Evolutionary conservation across 768 basidiomycete genomes (phyloP), one percentile per base, ranked within the genome.

Genomic region (Ramaria sp.): DNA sequence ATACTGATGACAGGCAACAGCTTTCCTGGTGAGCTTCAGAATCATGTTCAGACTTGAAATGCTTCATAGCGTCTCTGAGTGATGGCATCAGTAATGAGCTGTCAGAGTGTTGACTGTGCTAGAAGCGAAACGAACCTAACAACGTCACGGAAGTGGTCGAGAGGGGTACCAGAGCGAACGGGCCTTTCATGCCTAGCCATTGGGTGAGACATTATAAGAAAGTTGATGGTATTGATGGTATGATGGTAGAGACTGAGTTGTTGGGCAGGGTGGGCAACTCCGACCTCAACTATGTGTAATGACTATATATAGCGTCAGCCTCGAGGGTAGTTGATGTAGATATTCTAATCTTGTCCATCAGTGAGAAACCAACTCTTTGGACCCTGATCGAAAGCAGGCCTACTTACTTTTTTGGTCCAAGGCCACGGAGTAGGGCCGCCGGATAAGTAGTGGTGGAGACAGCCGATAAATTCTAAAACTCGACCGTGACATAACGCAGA

Each of bases 11-110:
- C 9, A 30, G 27, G 24, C 58, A 34, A 20, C 13, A 45, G 46
- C 67, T 45, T 63, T 86, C 90, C 75, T 83, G 82, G 69, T 94
- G 91, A 9, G 91, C 91, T 70, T 92, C 89, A 1, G 91, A 92
- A 53, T 92, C 86, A 60, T 83, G 80, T 67, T 93, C 91, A 54
- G 86, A 79, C 63, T 75, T 83, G 70, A 78, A 77, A 57, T 80
- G 78, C 62, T 77, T 83, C 68, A 88, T 78, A 39, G 75, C 82
- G 65, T 85, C 82, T 50, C 55, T 57, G 37, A n/a, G 17, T 3
- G 33, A 13, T 27, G 27, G 31, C 7, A n/a, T 43, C 1, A 43
- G 27, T 13, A 37, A 41, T 41, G 30, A 38, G 17, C 20, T 24
- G 20, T 17, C 37, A 43, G 30, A 46, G 13, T 47, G 39, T 24